A percentile compares a stretch with the other conserved stretches of the same genome.
These are phyloP conservation scores for Boletus mariae DNA, from an alignment of 1,284 basidiomycete genomes.

Conservation along the genomic window DNA sequence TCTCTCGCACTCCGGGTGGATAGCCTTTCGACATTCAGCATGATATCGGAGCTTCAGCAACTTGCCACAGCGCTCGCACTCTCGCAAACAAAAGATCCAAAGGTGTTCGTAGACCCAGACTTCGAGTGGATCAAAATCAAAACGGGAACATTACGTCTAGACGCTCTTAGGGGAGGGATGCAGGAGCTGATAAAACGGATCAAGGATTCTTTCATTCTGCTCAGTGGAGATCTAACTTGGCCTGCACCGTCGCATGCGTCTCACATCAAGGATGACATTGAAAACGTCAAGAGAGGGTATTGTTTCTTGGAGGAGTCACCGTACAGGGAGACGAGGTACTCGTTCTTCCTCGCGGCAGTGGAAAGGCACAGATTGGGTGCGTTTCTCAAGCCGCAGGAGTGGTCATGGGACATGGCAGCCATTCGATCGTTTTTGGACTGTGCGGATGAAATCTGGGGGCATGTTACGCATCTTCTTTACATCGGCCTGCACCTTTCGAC, in stretches of 20 bases:
- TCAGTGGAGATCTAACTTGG: neutral
- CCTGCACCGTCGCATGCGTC: neutral
- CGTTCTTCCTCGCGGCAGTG: too few relatives aligned
- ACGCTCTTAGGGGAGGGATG: neutral
- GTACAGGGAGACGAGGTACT: too few relatives aligned
- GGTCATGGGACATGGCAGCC: neutral
- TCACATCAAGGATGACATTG: neutral
- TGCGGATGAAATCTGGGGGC: neutral
- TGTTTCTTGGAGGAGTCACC: neutral
- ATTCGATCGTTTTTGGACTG: neutral
- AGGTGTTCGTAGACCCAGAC: neutral
- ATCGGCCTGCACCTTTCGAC: neutral
- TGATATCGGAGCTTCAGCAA: slow-evolving; percentile 2
- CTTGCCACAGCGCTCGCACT: neutral
- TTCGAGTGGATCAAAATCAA: too few relatives aligned
- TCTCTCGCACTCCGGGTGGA: too few relatives aligned
- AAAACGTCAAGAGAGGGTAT: neutral
- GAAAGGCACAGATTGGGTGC: too few relatives aligned
- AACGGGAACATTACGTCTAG: too few relatives aligned
- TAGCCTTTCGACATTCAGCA: neutral
- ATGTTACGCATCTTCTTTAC: neutral
- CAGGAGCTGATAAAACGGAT: neutral
- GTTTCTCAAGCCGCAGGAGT: too few relatives aligned
- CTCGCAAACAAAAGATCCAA: neutral
- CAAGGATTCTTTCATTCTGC: neutral